Base-by-base conservation (phyloP, 2,329 filamentous ascomycete genomes). In the Calonectria montana region DNA sequence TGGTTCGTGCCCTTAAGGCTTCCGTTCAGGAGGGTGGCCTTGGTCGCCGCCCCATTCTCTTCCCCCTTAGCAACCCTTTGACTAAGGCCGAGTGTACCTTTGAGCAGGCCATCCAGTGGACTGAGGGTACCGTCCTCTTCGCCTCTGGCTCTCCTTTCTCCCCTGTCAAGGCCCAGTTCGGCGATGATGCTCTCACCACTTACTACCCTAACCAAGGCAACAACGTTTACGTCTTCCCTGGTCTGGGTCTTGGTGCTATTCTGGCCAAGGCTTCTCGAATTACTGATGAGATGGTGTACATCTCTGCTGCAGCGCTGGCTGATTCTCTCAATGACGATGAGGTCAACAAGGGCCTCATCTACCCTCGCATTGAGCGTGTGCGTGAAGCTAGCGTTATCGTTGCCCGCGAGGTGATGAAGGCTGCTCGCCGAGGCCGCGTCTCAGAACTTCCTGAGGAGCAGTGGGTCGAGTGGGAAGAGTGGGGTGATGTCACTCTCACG, bases 41-140 rank as follows among this genome's bases (percentile, higher is more conserved):
- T 76, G 95, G 95, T 83, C 91, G 95, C 74, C 89, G 91, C 74
- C 96, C 97, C 73, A 96, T 97, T 81, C 93, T 98, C 80, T 98
- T 99, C 91, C 96, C 96, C 67, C 92, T 99, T 50, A 97, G 94
- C 85, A 98, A 99, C 87, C 97, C 97, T 62, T 92, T 96, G 64
- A 96, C 93, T 86, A 98, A 98, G 88, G 97, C 96, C 10, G 97
- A 99, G 87, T 98, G 97, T 87, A 98, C 95, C 18, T 98, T 97
- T 80, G 96, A 98, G 88, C 94, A 97, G 81, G 97, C 97, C 18
- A 90, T 98, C 80, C 90, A 92, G 80, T 92, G 96, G 92, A 98
- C 96, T 13, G 94, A 98, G 71, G 96, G 96, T 73, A 94, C 92
- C 67, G 95, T 92, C 79, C 91, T 99, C 82, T 99, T 99, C 81